Conservation (phyloP, 345 rosid species). For the Hypericum androsaemum region DNA sequence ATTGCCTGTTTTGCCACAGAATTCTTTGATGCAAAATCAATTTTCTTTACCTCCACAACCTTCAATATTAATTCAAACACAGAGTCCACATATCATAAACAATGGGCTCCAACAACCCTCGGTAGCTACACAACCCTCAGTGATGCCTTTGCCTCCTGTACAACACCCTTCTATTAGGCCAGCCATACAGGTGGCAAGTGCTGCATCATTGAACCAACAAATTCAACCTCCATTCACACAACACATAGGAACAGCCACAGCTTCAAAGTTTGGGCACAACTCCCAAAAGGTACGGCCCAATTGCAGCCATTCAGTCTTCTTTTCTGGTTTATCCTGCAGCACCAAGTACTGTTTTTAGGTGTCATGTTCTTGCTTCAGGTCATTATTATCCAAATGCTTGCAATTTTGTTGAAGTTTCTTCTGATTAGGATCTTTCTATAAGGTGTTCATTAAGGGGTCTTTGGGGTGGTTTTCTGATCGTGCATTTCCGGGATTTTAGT, state of each 20-base stretch:
- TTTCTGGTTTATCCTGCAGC: constrained; percentile 24
- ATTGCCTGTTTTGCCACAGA: constrained; percentile 25
- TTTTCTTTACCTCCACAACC: constrained; percentile 38
- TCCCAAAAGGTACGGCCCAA: constrained; percentile 30
- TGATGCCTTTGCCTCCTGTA: constrained; percentile 26
- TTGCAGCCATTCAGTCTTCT: constrained; percentile 31
- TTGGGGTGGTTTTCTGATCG: no score
- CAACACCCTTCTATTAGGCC: constrained; percentile 38
- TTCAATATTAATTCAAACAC: constrained; percentile 38
- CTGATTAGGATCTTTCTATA: no score
- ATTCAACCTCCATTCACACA: no score
- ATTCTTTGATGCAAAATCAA: constrained; percentile 40
- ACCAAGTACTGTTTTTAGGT: constrained; percentile 41
- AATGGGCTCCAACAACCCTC: constrained; percentile 26
- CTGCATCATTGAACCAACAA: no score
- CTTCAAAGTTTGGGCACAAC: constrained; percentile 26
- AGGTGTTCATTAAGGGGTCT: no score
- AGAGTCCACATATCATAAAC: constrained; percentile 33
- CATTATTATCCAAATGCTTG: no score
- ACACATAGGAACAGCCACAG: constrained; percentile 24
- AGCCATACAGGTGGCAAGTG: constrained; percentile 23
- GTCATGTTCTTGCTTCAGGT: background rate
- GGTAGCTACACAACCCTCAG: constrained; percentile 27
- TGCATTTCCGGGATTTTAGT: no score
- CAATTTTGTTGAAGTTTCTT: no score